Base-by-base conservation (phyloP, 2,329 filamentous ascomycete species). In the Talaromyces sp. region DNA sequence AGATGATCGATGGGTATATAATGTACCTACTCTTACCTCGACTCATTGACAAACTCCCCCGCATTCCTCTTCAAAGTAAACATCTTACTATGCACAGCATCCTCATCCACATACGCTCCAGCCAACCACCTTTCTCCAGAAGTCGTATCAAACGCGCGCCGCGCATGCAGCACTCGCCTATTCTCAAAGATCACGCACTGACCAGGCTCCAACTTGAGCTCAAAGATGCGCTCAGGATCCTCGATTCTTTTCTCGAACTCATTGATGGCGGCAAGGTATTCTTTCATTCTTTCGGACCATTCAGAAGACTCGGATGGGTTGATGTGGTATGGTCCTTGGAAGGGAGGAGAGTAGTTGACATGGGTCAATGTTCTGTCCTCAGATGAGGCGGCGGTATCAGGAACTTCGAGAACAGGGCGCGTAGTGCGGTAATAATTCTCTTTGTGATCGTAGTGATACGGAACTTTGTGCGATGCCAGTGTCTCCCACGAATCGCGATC, bases 161-260 rank as follows among this genome's bases (percentile, higher is more conserved):
- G 83, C 0, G 93, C 94, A 80, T 98, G 95, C 73, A 96, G 77
- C n/a, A 96, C 83, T 19, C 94, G 84, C 66, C 87, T 80, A 74
- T 98, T 98, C 75, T 96, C 90, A 74, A 99, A 98, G n/a, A 99
- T 84, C 13, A 93, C 93, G 74, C 92, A 96, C 72, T 97, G 91
- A 3, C 94, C 95, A 3, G 90, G 87, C 62, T 87, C 81, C 76
- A 97, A 81, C 76, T 89, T 89, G 65, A 89, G 82, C 80, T 94
- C 84, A 72, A 89, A 90, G 62, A 92, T 77, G 66, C 85, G 85
- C 3, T 80, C 73, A 0, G 83, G 78, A 0, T 81, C 73, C 68
- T 91, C 88, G 27, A 95, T 77, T 0, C 85, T 68, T 0, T 74
- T 65, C 58, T 87, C 83, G 70, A 96, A 92, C 2, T 84, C 83